Conservation (phyloP, 495 filamentous ascomycete genomes). For the Penicillium waksmanii region DNA sequence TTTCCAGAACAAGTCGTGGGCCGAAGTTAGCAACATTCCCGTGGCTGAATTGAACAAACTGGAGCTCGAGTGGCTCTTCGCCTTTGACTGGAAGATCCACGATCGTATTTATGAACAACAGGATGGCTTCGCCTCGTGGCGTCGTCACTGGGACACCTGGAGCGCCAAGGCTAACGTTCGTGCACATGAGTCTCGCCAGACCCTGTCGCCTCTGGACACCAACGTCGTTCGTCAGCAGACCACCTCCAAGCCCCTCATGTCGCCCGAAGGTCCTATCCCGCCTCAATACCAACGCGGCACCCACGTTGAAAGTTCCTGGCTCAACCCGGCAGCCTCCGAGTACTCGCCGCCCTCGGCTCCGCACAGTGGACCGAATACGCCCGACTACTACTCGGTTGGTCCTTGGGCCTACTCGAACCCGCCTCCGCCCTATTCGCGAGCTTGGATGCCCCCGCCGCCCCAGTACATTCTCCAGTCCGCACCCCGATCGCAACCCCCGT, state of each 20-base stretch:
- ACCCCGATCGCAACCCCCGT: constrained; percentile 52
- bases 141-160: constrained; percentile 83
- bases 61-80: constrained; percentile 89
- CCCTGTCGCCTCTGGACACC: constrained; percentile 73
- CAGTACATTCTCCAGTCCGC: constrained; percentile 52
- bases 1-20: constrained; percentile 98
- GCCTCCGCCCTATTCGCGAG: constrained; percentile 46
- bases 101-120: constrained; percentile 80
- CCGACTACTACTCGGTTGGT: constrained; percentile 60
- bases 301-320: constrained; percentile 57
- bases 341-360: constrained; percentile 72
- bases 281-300: constrained; percentile 55
- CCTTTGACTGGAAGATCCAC: constrained; percentile 86
- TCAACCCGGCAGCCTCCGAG: constrained; percentile 55
- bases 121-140: constrained; percentile 80
- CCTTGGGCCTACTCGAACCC: constrained; percentile 60
- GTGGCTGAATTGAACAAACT: constrained; percentile 86
- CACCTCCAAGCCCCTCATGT: constrained; percentile 51
- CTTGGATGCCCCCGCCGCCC: constrained; percentile 47
- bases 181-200: constrained; percentile 55
- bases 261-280: constrained; percentile 53
- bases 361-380: constrained; percentile 66
- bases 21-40: constrained; percentile 92
- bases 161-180: constrained; percentile 62
- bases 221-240: constrained; percentile 53